phyloP scores from a whole-genome alignment of 495 filamentous ascomycete species.

The Pyrenopolyporus hunteri region DNA sequence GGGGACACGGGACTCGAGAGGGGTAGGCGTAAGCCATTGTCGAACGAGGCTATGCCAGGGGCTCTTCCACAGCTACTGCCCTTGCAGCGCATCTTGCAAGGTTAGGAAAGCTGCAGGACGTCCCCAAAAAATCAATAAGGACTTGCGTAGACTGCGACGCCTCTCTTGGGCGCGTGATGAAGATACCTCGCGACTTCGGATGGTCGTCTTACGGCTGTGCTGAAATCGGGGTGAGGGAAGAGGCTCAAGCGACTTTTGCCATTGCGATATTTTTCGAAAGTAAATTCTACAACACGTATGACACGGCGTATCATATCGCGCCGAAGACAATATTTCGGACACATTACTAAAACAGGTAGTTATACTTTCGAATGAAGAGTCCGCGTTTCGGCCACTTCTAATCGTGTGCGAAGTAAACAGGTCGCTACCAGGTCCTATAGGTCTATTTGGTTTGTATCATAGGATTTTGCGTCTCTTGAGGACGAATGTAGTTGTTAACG shows the following conservation, averaged over 20 bases:
- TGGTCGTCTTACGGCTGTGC: not conserved
- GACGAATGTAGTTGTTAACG: not conserved
- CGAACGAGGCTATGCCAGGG: not conserved
- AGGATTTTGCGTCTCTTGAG: not conserved
- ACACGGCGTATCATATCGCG: not conserved
- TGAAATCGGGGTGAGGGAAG: not conserved
- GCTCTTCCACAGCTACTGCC: too few species aligned
- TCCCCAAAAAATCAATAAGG: not conserved
- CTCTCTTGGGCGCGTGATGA: not conserved
- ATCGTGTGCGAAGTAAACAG: too few species aligned
- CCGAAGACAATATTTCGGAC: not conserved
- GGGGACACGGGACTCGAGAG: not conserved
- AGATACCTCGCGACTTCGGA: not conserved
- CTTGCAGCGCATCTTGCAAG: not conserved
- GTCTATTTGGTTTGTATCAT: not conserved
- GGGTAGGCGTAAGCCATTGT: not conserved
- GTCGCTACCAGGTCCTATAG: not conserved
- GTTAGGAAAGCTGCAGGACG: not conserved
- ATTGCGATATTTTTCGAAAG: not conserved
- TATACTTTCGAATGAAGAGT: not conserved
- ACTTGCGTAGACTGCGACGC: not conserved
- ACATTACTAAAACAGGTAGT: not conserved
- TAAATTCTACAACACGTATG: not conserved
- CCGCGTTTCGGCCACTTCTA: too few species aligned
- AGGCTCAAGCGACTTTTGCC: not conserved